phyloP scores from a whole-genome alignment of 2,329 filamentous ascomycete species.

The Monosporascus sp. region DNA sequence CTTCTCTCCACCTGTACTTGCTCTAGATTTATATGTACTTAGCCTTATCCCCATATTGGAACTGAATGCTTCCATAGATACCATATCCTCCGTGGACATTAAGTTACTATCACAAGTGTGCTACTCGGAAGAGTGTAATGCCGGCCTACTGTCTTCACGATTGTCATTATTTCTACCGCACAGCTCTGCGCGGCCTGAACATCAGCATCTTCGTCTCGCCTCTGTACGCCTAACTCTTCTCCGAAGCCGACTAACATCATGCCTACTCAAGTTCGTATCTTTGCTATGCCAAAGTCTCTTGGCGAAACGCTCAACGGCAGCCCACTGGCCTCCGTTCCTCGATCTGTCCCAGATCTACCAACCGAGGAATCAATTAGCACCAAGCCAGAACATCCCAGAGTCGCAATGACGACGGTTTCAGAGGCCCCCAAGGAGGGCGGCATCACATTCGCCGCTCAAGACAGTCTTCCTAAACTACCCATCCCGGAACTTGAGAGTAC shows the following conservation, averaged over 20 bases:
- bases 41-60: neutral
- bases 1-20: neutral
- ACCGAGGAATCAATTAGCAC: conserved; percentile 20
- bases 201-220: conserved; percentile 74
- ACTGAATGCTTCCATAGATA: neutral
- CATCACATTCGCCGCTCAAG: conserved; percentile 85
- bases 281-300: conserved; percentile 66
- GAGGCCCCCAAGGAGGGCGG: conserved; percentile 57
- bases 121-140: conserved; percentile 53
- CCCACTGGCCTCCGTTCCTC: conserved; percentile 32
- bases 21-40: neutral
- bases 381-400: conserved; percentile 25
- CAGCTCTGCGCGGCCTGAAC: conserved; percentile 77
- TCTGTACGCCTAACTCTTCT: conserved; percentile 56
- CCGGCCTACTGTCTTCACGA: conserved; percentile 77
- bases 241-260: conserved; percentile 44
- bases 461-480: conserved; percentile 83
- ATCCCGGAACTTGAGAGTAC: conserved; percentile 82
- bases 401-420: conserved; percentile 24
- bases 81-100: conserved; percentile 6
- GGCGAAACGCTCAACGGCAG: conserved; percentile 59
- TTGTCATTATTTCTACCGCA: conserved; percentile 91
- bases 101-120: conserved; percentile 12
- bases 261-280: conserved; percentile 63
- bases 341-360: conserved; percentile 31